Evolutionary conservation across 2,329 filamentous ascomycete genomes (phyloP).

Genomic region (Emergomyces orientalis): DNA sequence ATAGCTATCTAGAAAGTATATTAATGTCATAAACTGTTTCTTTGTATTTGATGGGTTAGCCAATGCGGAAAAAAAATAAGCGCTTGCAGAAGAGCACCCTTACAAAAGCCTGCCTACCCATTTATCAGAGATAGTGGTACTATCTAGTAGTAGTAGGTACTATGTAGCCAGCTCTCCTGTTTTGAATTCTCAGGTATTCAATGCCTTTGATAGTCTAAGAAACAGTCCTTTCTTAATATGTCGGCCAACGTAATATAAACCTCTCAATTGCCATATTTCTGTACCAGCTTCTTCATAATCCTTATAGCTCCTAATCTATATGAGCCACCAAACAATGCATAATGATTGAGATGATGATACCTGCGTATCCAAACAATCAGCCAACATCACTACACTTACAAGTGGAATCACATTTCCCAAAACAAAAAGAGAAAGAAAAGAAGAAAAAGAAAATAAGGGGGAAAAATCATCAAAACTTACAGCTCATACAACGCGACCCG

Average conservation of each 20-base stretch:
- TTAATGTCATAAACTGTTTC: no score
- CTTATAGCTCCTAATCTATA: conserved; percentile 67
- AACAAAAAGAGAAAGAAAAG: conserved; percentile 3
- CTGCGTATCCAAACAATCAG: conserved; percentile 32
- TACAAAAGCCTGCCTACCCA: no score
- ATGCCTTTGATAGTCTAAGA: no score
- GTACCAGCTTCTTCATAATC: conserved; percentile 66
- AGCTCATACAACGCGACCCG: conserved; percentile 71
- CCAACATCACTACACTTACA: neutral
- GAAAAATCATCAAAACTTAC: conserved; percentile 41
- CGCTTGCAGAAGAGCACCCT: no score
- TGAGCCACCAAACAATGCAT: conserved; percentile 70
- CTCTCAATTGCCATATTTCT: conserved; percentile 52
- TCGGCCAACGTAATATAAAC: neutral
- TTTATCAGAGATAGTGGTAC: no score
- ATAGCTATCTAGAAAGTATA: no score
- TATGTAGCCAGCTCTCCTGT: no score
- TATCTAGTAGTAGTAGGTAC: no score
- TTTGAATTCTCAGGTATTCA: no score
- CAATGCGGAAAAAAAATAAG: no score
- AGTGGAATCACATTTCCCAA: neutral
- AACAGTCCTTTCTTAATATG: no score
- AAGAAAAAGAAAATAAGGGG: conserved; percentile 3
- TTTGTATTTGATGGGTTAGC: no score
- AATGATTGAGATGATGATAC: conserved; percentile 86